Evolutionary conservation across 371 early-diverging fungal species (phyloP), one percentile per base, ranked within the genome.

Genomic region (Batkoa obscura): DNA sequence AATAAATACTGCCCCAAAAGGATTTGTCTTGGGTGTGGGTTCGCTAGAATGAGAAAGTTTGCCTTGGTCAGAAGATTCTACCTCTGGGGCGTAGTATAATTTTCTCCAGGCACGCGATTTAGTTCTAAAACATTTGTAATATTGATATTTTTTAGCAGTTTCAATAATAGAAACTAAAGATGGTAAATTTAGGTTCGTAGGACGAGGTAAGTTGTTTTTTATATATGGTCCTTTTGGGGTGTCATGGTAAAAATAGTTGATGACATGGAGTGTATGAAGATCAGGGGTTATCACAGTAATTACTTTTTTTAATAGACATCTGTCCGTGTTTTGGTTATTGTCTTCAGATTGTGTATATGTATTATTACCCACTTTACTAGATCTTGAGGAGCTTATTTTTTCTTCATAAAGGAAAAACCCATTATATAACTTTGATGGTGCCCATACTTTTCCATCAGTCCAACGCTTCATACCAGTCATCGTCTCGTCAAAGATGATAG

Each of bases 391-490:
- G 41, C n/a, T n/a, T 10, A 10, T n/a, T 8, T 83, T 61, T 59
- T 86, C 85, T 41, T 81, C 79, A 62, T 86, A 85, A 50, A 81
- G 75, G 43, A 85, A 62, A 60, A 85, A 86, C 64, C 81, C 81
- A 39, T 84, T 84, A 34, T 81, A 71, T 1, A 85, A 81, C 34
- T 89, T 77, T 33, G 84, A 84, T 3, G 89, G 86, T 30, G 84
- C 81, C 90, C 89, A 88, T 17, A 79, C 75, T 17, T 76, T 71
- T 9, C 89, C 88, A 64, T 90, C 90, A 1, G 89, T 90, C 91
- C 91, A 90, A 37, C 90, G 70, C 56, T 82, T 82, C 64, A 90
- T 89, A 4, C 91, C 86, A 0, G 81, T 75, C 57, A 86, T 86
- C 43, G 78, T 79, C 65, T 86, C 86, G 61, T 82, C 82, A 77